Percentiles rank a stretch among this genome's conserved stretches.
Evolutionary conservation across 1,139 yeast genomes (phyloP).

Genomic region (Wickerhamiella pararugosa): DNA sequence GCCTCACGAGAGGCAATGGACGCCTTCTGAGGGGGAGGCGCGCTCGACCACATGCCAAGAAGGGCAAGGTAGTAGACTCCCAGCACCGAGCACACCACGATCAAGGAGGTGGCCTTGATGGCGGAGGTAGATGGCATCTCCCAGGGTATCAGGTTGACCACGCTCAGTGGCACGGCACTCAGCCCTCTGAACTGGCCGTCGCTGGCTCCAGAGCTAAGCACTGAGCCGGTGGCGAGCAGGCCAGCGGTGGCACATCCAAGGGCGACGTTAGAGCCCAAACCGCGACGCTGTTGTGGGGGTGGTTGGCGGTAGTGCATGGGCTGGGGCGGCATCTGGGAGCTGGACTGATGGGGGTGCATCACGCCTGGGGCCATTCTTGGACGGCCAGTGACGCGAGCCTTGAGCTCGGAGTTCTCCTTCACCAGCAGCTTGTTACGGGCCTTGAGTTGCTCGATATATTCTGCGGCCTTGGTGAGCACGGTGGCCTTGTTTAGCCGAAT

Average conservation of each 20-base stretch:
- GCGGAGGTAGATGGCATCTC: neutral
- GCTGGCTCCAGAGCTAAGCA: neutral
- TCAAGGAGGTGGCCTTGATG: neutral
- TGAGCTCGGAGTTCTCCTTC: slow-evolving; percentile 38
- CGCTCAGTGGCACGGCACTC: slow-evolving; percentile 1
- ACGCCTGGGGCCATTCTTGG: neutral
- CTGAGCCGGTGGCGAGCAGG: slow-evolving; percentile 2
- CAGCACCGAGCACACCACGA: slow-evolving; percentile 2
- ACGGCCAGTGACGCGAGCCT: slow-evolving; percentile 4
- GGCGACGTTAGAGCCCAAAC: slow-evolving; percentile 1
- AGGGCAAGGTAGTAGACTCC: slow-evolving; percentile 1
- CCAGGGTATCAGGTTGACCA: no score
- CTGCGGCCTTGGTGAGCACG: slow-evolving; percentile 77
- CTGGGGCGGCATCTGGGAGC: neutral
- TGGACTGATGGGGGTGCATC: neutral
- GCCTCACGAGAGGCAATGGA: neutral
- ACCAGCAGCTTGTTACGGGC: slow-evolving; percentile 42
- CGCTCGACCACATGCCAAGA: slow-evolving; percentile 3
- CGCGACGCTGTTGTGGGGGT: neutral
- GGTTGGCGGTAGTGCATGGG: neutral
- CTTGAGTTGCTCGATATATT: slow-evolving; percentile 75
- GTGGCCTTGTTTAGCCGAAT: slow-evolving; percentile 74
- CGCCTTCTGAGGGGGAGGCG: no score
- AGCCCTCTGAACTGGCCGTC: slow-evolving; percentile 3
- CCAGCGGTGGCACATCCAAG: slow-evolving; percentile 7